Percentiles rank a stretch among this genome's conserved stretches.
Conservation (phyloP, 2,329 filamentous ascomycete genomes). For the Pseudogymnoascus sp. region DNA sequence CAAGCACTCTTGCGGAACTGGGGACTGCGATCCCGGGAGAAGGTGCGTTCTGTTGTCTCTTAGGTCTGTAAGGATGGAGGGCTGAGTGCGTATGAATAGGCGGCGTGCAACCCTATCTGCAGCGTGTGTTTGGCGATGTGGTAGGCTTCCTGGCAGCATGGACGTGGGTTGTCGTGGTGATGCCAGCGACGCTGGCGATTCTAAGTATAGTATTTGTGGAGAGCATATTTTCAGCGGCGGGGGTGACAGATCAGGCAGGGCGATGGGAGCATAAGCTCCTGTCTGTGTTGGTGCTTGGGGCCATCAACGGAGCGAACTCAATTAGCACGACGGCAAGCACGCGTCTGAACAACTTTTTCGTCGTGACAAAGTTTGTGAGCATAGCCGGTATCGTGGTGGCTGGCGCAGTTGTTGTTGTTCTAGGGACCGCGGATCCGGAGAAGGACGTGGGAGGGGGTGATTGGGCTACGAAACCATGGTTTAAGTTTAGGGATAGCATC, state of each 20-base stretch:
- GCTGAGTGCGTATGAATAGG: slow-evolving; percentile 29
- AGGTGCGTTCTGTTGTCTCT: slow-evolving; percentile 29
- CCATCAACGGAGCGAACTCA: slow-evolving; percentile 45
- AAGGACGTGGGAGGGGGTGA: slow-evolving; percentile 39
- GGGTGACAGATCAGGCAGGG: slow-evolving; percentile 38
- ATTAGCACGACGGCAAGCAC: slow-evolving; percentile 50
- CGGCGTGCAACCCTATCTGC: slow-evolving; percentile 56
- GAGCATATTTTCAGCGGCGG: slow-evolving; percentile 47
- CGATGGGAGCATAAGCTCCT: slow-evolving; percentile 42
- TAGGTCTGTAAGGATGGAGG: neutral
- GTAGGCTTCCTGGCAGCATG: slow-evolving; percentile 57
- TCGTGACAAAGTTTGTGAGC: slow-evolving; percentile 44
- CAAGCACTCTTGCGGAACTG: slow-evolving; percentile 54
- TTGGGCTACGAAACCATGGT: slow-evolving; percentile 49
- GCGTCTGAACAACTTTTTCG: slow-evolving; percentile 48
- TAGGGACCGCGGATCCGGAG: slow-evolving; percentile 34
- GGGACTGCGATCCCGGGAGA: slow-evolving; percentile 57
- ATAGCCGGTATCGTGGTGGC: slow-evolving; percentile 43
- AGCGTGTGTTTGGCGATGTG: slow-evolving; percentile 53
- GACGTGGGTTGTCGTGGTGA: slow-evolving; percentile 59
- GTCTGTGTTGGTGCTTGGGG: slow-evolving; percentile 40
- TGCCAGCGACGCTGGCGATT: slow-evolving; percentile 58
- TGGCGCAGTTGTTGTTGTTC: slow-evolving; percentile 39
- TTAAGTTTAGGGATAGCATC: slow-evolving; percentile 41
- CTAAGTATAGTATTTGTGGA: slow-evolving; percentile 57